Conservation (phyloP, 1,284 basidiomycete species). For the Melampsora americana region DNA sequence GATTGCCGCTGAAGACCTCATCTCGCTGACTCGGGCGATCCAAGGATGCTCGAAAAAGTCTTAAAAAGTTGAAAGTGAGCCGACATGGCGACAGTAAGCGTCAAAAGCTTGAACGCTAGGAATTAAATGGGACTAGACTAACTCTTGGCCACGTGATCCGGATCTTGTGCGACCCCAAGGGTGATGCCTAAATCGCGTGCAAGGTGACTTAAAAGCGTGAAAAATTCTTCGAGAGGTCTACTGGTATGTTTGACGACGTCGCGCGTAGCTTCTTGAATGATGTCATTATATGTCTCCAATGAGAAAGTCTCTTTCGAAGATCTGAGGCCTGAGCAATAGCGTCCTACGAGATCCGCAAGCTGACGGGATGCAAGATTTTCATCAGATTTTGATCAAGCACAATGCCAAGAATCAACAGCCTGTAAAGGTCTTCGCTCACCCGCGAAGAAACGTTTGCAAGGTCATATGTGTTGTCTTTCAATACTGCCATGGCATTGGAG, state of each 20-base stretch:
- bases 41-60: slow-evolving; percentile 79
- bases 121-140: slow-evolving; percentile 50
- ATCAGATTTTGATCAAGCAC: slow-evolving; percentile 4
- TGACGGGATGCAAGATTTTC: slow-evolving; percentile 51
- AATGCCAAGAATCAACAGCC: background rate
- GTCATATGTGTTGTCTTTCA: slow-evolving; percentile 43
- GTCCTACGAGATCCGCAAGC: slow-evolving; percentile 81
- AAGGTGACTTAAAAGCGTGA: slow-evolving; percentile 66
- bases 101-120: background rate
- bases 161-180: slow-evolving; percentile 68
- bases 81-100: background rate
- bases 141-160: slow-evolving; percentile 77
- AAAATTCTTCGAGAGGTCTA: slow-evolving; percentile 66
- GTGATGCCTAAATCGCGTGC: slow-evolving; percentile 68
- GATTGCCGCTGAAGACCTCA: slow-evolving; percentile 75
- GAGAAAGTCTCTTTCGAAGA: slow-evolving; percentile 72
- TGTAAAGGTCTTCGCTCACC: slow-evolving; percentile 3
- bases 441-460: slow-evolving; percentile 36
- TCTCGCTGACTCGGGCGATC: slow-evolving; percentile 77
- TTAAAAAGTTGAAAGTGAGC: slow-evolving; percentile 52
- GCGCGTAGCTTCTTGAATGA: slow-evolving; percentile 68
- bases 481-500: slow-evolving; percentile 41
- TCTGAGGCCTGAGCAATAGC: slow-evolving; percentile 71
- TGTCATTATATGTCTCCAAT: slow-evolving; percentile 66
- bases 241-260: slow-evolving; percentile 67